Evolutionary conservation across 2,329 filamentous ascomycete species (phyloP).

Genomic region (Verticillium longisporum): DNA sequence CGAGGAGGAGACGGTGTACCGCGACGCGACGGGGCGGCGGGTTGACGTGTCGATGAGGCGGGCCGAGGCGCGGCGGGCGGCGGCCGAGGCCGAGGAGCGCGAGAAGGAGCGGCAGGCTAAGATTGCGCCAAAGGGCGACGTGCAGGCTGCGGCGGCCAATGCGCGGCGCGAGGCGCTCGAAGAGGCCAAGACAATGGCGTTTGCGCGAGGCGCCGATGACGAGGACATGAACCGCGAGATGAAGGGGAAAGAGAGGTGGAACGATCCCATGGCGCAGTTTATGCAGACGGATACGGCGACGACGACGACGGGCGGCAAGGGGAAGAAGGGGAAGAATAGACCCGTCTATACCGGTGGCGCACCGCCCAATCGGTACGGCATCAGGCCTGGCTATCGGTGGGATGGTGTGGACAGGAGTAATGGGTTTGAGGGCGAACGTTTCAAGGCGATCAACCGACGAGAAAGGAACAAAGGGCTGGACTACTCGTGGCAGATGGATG

Average conservation of each 20-base stretch:
- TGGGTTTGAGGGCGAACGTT: slow-evolving; percentile 90
- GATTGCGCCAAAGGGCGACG: slow-evolving; percentile 74
- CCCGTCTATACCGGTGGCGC: slow-evolving; percentile 74
- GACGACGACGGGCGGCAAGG: slow-evolving; percentile 13
- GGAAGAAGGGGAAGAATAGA: slow-evolving; percentile 29
- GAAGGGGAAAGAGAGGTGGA: slow-evolving; percentile 74
- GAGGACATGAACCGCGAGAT: slow-evolving; percentile 78
- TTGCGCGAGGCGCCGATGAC: slow-evolving; percentile 80
- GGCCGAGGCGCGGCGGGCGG: slow-evolving; percentile 68
- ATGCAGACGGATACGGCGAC: slow-evolving; percentile 32
- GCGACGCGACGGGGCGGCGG: slow-evolving; percentile 88
- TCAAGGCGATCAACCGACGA: slow-evolving; percentile 75
- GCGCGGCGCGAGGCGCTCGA: slow-evolving; percentile 60
- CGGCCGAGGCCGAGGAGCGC: slow-evolving; percentile 58
- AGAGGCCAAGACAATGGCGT: slow-evolving; percentile 74
- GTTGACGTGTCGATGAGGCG: slow-evolving; percentile 90
- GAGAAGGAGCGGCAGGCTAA: slow-evolving; percentile 60
- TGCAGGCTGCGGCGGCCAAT: slow-evolving; percentile 66
- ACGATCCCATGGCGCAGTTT: slow-evolving; percentile 86
- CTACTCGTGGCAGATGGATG: slow-evolving; percentile 96
- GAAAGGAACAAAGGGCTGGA: slow-evolving; percentile 72
- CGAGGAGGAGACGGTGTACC: slow-evolving; percentile 81
- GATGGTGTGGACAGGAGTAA: slow-evolving; percentile 93
- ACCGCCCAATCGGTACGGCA: slow-evolving; percentile 88
- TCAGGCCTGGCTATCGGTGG: slow-evolving; percentile 88